Conservation (phyloP, 2,329 filamentous ascomycete genomes). For the Pseudogymnoascus sp. region DNA sequence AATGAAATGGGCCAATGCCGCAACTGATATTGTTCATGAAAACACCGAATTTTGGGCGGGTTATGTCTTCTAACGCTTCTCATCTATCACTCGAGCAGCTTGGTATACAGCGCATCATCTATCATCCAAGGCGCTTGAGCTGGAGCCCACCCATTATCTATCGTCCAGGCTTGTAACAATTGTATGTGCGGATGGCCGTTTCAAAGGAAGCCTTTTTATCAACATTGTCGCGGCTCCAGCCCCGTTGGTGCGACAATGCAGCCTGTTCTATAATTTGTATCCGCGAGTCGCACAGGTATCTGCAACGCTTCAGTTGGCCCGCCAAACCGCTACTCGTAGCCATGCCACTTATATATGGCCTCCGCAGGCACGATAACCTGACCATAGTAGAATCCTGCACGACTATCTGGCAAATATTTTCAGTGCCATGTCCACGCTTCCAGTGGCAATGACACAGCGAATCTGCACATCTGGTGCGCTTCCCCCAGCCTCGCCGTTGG, state of each 20-base stretch:
- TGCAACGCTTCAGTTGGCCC: not conserved
- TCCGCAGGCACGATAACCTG: not conserved
- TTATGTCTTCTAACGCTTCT: not conserved
- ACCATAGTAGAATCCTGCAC: not conserved
- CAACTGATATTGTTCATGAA: not conserved
- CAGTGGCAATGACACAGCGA: conserved; percentile 78
- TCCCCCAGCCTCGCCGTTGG: conserved; percentile 35
- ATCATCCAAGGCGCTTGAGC: not conserved
- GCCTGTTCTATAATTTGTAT: not conserved
- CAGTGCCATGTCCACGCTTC: conserved; percentile 73
- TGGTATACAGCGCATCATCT: not conserved
- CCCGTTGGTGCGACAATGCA: not conserved
- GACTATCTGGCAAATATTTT: conserved; percentile 58
- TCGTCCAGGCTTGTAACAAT: not conserved
- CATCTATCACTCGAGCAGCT: not conserved
- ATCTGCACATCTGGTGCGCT: conserved; percentile 47
- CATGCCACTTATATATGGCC: not conserved
- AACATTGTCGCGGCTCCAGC: not conserved
- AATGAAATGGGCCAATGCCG: not conserved
- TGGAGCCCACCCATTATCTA: not conserved
- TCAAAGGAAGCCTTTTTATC: not conserved
- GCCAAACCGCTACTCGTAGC: not conserved
- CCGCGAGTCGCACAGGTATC: not conserved
- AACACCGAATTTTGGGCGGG: not conserved
- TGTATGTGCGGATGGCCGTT: not conserved